Conservation (phyloP, 495 filamentous ascomycete species). For the Talaromyces ruber region DNA sequence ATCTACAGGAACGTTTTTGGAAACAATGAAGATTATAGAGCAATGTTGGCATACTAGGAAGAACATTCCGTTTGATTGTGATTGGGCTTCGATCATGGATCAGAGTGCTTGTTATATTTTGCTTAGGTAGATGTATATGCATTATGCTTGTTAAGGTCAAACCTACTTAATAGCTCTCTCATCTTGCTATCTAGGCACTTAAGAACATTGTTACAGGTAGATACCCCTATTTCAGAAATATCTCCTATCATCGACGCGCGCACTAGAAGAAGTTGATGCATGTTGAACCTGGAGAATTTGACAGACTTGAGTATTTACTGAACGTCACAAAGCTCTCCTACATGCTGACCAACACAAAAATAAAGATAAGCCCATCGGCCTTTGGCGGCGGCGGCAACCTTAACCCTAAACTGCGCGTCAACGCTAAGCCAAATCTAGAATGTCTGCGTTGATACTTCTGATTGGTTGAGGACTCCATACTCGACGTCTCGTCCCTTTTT, state of each 20-base stretch:
- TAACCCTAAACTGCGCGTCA: not conserved
- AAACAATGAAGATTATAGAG: not conserved
- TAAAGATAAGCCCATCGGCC: no score
- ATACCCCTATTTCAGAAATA: no score
- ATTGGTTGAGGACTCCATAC: not conserved
- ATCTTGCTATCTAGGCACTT: not conserved
- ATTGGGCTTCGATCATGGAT: slow-evolving; percentile 5
- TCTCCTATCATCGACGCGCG: no score
- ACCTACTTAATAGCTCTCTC: no score
- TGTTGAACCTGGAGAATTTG: no score
- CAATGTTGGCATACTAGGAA: slow-evolving; percentile 4
- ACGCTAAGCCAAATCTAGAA: not conserved
- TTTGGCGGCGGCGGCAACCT: not conserved
- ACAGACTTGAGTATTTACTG: no score
- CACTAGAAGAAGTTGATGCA: no score
- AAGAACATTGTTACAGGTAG: no score
- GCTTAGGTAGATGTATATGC: slow-evolving; percentile 6
- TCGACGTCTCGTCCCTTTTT: not conserved
- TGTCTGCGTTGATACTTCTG: not conserved
- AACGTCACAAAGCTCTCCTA: no score
- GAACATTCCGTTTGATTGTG: not conserved
- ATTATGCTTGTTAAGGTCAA: no score
- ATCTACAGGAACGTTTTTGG: not conserved
- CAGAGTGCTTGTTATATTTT: not conserved
- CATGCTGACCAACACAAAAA: no score